Evolutionary conservation across 768 basidiomycete species (phyloP).

Genomic region (Termitomyces sp.): DNA sequence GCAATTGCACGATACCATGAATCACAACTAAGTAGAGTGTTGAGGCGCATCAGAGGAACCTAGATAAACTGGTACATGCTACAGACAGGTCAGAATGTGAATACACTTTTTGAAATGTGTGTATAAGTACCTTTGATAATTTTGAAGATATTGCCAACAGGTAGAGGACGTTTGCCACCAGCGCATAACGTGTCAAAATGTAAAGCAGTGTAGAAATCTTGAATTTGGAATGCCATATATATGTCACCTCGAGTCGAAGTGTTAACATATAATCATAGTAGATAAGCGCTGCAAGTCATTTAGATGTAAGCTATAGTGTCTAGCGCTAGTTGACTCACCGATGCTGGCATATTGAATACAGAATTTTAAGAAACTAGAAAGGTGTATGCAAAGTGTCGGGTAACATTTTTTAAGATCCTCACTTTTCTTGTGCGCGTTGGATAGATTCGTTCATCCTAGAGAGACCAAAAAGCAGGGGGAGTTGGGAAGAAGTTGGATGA

Average conservation of each 20-base stretch:
- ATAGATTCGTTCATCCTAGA: neutral
- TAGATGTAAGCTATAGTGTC: neutral
- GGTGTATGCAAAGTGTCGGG: neutral
- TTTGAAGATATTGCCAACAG: constrained; percentile 14
- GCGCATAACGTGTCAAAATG: constrained; percentile 21
- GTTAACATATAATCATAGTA: constrained; percentile 22
- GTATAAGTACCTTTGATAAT: constrained; percentile 8
- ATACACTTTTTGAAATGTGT: neutral
- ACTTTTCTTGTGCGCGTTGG: neutral
- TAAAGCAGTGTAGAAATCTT: constrained; percentile 18
- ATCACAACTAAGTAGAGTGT: constrained; percentile 5
- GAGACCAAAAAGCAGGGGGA: too few relatives aligned
- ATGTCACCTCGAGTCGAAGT: constrained; percentile 17
- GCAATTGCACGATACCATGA: constrained; percentile 10
- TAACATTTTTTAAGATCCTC: neutral
- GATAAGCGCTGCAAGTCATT: neutral
- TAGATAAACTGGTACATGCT: neutral
- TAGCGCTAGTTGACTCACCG: neutral
- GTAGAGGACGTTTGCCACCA: constrained; percentile 21
- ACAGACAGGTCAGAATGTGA: neutral
- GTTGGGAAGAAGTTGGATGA: too few relatives aligned
- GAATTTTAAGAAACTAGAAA: neutral
- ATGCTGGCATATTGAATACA: constrained; percentile 3
- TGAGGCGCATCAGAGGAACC: neutral
- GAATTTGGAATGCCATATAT: constrained; percentile 20